phyloP scores from a whole-genome alignment of 225 moss, liverwort and hornwort genomes.

The Asterella californica region DNA sequence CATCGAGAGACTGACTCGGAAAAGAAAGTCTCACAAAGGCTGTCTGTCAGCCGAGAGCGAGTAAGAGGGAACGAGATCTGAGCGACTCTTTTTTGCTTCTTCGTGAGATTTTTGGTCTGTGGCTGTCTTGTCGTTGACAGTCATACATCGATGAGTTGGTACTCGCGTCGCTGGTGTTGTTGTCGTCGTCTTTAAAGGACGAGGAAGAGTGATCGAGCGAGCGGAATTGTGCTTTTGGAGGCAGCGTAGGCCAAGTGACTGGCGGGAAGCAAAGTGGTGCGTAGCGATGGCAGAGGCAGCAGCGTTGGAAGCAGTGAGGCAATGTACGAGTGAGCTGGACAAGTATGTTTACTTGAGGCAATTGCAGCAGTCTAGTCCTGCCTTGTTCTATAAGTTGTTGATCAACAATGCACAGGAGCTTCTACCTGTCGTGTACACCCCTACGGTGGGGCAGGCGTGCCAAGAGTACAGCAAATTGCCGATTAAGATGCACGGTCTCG shows the following conservation, averaged over 20 bases:
- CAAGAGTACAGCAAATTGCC: constrained; percentile 76
- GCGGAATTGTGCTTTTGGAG: constrained; percentile 1
- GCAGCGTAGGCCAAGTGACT: neutral
- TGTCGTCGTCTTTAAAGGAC: neutral
- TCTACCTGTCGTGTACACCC: constrained; percentile 87
- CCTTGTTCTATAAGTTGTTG: constrained; percentile 73
- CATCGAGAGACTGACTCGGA: neutral
- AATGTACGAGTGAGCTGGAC: constrained; percentile 41
- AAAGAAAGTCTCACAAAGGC: neutral
- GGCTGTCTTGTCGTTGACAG: neutral
- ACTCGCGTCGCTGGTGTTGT: neutral
- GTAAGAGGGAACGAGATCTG: neutral
- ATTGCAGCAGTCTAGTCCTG: constrained; percentile 52
- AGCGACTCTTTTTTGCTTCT: neutral
- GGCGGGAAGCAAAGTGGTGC: neutral
- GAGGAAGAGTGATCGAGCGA: neutral
- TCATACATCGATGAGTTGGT: neutral
- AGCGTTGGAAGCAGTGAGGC: constrained; percentile 49
- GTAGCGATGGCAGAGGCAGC: constrained; percentile 37
- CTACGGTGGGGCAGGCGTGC: constrained; percentile 85
- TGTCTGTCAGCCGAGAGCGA: neutral
- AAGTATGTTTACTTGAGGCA: constrained; percentile 48
- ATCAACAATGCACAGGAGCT: constrained; percentile 88
- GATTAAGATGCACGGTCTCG: constrained; percentile 66
- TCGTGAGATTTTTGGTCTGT: neutral